These are phyloP conservation scores for Cladophialophora chaetospira DNA, from an alignment of 2,329 filamentous ascomycete genomes.

Conservation along the genomic window DNA sequence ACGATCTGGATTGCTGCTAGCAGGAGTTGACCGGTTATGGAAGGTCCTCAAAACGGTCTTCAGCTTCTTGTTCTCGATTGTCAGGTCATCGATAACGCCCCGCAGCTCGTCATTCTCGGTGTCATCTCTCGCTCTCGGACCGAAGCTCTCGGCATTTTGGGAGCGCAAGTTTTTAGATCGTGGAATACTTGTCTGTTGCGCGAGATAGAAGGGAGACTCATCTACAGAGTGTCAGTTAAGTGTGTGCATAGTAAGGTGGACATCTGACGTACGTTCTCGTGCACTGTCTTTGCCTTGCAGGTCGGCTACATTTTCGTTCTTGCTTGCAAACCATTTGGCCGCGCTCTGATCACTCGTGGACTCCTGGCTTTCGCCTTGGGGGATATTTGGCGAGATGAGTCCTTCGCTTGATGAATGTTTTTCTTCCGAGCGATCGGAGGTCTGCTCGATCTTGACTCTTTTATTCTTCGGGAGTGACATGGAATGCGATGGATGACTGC, in stretches of 20 bases:
- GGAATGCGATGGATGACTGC: slow-evolving; percentile 19
- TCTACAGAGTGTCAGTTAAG: slow-evolving; percentile 32
- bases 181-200: slow-evolving; percentile 27
- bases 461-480: slow-evolving; percentile 25
- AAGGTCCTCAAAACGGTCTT: slow-evolving; percentile 73
- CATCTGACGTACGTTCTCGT: slow-evolving; percentile 11
- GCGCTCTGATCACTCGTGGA: slow-evolving; percentile 31
- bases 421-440: slow-evolving; percentile 2
- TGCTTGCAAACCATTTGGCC: slow-evolving; percentile 31
- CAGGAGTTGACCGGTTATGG: slow-evolving; percentile 51
- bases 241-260: neutral
- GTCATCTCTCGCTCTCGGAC: slow-evolving; percentile 37
- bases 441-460: slow-evolving; percentile 22
- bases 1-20: slow-evolving; percentile 70
- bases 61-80: slow-evolving; percentile 77
- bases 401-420: neutral
- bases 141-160: slow-evolving; percentile 31
- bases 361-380: slow-evolving; percentile 14
- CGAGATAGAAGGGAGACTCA: slow-evolving; percentile 42
- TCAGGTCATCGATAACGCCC: slow-evolving; percentile 84
- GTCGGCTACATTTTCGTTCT: slow-evolving; percentile 26
- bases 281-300: slow-evolving; percentile 4
- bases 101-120: slow-evolving; percentile 74
- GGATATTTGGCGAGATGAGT: neutral
- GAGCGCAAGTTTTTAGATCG: slow-evolving; percentile 22